These are phyloP conservation scores for Leucocoprinus birnbaumii DNA, from an alignment of 768 basidiomycete genomes.

Conservation along the genomic window DNA sequence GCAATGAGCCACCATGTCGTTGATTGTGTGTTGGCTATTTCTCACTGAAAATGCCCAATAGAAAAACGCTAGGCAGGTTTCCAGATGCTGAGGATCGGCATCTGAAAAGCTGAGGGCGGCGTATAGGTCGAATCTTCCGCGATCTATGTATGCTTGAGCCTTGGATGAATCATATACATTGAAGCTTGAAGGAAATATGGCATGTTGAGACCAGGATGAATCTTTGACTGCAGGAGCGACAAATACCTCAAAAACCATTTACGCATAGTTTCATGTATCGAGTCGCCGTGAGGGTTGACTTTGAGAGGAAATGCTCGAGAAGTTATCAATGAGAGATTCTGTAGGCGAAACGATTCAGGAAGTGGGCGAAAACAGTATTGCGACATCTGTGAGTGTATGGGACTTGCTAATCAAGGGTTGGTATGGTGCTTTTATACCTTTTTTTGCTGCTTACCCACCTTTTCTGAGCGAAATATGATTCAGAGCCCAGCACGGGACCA, in stretches of 20 bases:
- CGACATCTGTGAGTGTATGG: too few species aligned
- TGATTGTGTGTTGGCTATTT: not conserved
- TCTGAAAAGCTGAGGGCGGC: conserved; percentile 19
- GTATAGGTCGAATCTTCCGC: conserved; percentile 18
- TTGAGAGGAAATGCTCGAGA: not conserved
- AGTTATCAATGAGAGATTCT: not conserved
- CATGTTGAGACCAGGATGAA: not conserved
- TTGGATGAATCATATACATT: conserved; percentile 12
- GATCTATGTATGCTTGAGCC: conserved; percentile 12
- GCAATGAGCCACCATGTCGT: not conserved
- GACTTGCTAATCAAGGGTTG: too few species aligned
- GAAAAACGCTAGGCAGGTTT: conserved; percentile 22
- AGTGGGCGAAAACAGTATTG: not conserved
- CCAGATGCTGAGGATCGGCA: conserved; percentile 18
- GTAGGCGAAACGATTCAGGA: not conserved
- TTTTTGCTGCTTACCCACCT: too few species aligned
- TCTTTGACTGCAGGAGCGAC: not conserved
- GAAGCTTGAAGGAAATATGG: conserved; percentile 3
- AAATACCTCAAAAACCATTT: not conserved
- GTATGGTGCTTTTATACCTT: too few species aligned
- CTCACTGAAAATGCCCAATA: conserved; percentile 24
- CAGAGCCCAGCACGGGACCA: too few species aligned
- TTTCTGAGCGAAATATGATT: too few species aligned
- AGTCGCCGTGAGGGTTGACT: not conserved
- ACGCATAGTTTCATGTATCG: not conserved